phyloP scores from a whole-genome alignment of 108 stramenopile species.

The Stephanodiscus minutulus region DNA sequence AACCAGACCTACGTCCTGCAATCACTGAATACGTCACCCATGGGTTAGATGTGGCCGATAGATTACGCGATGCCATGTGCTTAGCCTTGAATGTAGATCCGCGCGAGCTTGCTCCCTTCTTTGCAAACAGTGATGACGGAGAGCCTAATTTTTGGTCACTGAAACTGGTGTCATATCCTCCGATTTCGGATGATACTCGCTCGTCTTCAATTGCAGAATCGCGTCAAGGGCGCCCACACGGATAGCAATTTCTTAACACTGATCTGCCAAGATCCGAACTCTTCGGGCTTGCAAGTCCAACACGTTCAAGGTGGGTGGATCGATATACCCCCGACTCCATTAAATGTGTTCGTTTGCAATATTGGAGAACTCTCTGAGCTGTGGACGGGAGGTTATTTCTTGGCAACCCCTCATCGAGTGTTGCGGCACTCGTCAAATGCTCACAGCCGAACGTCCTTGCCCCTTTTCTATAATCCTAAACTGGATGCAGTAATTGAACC shows the following conservation, averaged over 20 bases:
- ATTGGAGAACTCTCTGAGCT: conserved; percentile 72
- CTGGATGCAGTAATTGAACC: conserved; percentile 59
- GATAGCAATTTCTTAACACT: conserved; percentile 72
- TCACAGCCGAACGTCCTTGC: conserved; percentile 51
- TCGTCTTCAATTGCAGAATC: conserved; percentile 3
- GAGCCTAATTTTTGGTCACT: conserved; percentile 61
- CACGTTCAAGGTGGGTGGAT: conserved; percentile 56
- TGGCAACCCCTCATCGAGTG: conserved; percentile 76
- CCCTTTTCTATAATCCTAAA: conserved; percentile 72
- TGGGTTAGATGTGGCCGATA: conserved; percentile 48
- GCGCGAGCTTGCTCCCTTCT: conserved; percentile 24
- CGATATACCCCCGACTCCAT: conserved; percentile 54
- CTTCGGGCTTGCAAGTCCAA: conserved; percentile 67
- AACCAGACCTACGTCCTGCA: conserved; percentile 47
- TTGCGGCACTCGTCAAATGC: conserved; percentile 27
- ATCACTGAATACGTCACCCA: conserved; percentile 44
- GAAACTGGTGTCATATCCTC: conserved; percentile 70
- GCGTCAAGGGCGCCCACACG: conserved; percentile 63
- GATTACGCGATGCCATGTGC: conserved; percentile 60
- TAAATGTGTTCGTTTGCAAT: conserved; percentile 59
- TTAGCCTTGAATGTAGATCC: conserved; percentile 54
- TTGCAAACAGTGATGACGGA: conserved; percentile 23
- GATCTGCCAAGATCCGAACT: conserved; percentile 54
- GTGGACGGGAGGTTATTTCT: conserved; percentile 56
- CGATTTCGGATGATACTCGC: conserved; percentile 3